Evolutionary conservation across 441 rosid genomes (phyloP).

Genomic region (Cnidoscolus chayamansa): DNA sequence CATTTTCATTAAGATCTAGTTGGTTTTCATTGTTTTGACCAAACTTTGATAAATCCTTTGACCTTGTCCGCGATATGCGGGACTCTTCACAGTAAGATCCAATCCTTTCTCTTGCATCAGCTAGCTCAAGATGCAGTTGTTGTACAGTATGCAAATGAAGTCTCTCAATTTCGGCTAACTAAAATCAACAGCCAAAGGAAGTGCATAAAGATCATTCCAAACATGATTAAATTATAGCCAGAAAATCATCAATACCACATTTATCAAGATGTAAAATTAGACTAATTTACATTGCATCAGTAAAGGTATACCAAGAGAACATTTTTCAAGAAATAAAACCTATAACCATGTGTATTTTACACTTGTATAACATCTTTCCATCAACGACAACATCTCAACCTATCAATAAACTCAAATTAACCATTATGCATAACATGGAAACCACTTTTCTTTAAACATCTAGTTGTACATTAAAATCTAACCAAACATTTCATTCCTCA

Average conservation of each 20-base stretch:
- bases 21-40: constrained; percentile 55
- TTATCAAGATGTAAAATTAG: background rate
- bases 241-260: background rate
- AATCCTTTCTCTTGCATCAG: constrained; percentile 66
- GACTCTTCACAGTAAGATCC: constrained; percentile 55
- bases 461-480: too few species aligned
- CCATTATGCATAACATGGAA: too few species aligned
- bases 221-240: background rate
- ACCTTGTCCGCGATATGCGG: constrained; percentile 40
- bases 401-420: too few species aligned
- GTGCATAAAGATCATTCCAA: background rate
- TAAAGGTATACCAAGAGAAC: too few species aligned
- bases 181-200: constrained; percentile 23
- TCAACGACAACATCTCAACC: too few species aligned
- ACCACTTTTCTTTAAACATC: too few species aligned
- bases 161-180: constrained; percentile 97
- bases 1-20: constrained; percentile 48
- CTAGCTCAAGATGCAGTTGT: constrained; percentile 83
- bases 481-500: too few species aligned
- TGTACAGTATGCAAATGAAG: constrained; percentile 76
- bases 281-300: too few species aligned
- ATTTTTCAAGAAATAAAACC: too few species aligned
- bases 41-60: constrained; percentile 53
- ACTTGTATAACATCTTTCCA: too few species aligned
- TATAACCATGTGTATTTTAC: too few species aligned